Conservation (phyloP, 2,329 filamentous ascomycete species). For the Elsinoe australis region DNA sequence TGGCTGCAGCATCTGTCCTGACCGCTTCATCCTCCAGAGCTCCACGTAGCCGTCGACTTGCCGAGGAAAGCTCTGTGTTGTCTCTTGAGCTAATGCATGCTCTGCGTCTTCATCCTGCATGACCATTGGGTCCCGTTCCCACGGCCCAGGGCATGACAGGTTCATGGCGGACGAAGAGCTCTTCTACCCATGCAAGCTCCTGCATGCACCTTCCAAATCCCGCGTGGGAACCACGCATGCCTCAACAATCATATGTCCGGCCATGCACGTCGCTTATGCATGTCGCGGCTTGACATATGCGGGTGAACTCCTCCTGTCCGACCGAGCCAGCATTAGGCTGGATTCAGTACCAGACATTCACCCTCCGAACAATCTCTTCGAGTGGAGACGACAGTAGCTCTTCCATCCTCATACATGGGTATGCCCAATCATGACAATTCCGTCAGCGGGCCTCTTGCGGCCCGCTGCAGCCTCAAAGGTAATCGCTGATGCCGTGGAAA, state of each 20-base stretch:
- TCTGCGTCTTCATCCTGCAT: conserved; percentile 2
- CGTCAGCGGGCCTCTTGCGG: background rate
- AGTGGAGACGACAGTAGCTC: background rate
- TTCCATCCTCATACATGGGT: background rate
- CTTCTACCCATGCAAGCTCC: conserved; percentile 6
- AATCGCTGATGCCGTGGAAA: conserved; percentile 3
- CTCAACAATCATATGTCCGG: background rate
- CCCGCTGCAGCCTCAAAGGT: conserved; percentile 9
- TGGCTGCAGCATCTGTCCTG: background rate
- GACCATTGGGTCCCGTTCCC: conserved; percentile 1
- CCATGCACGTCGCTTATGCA: conserved; percentile 10
- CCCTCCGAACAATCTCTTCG: background rate
- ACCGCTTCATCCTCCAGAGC: conserved; percentile 11
- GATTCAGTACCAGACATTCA: background rate
- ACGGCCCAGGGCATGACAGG: conserved; percentile 4
- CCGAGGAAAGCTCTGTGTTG: conserved; percentile 11
- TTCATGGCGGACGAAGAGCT: conserved; percentile 9
- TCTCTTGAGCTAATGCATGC: conserved; percentile 11
- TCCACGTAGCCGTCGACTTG: conserved; percentile 10
- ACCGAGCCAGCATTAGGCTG: background rate
- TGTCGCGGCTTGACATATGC: conserved; percentile 6
- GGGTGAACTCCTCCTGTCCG: conserved; percentile 1
- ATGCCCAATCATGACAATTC: conserved; percentile 3
- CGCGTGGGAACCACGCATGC: conserved; percentile 10
- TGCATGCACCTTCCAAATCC: conserved; percentile 6